Evolutionary conservation across 805 yeast species (phyloP), one percentile per base, ranked within the genome.

Genomic region (Nakazawaea populi): DNA sequence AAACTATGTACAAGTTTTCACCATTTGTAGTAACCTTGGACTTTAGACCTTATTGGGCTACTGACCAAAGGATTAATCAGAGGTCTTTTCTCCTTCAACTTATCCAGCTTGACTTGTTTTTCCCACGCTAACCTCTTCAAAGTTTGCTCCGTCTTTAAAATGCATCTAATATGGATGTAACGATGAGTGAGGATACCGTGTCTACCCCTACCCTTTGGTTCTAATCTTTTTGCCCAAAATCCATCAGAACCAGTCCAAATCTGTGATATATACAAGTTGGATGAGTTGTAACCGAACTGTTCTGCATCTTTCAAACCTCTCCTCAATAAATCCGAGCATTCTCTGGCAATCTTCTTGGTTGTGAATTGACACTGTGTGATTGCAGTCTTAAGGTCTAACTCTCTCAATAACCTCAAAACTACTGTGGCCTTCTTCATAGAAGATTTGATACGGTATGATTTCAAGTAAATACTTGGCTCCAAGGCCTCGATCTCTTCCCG

Each of bases 211-310:
- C 94, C 96, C 71, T 89, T 90, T 63, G 77, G 75, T 59, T 92
- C 97, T 8, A 82, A 67, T 65, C 94, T 78, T 65, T 80, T 84
- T 31, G 63, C 60, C 83, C 86, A 82, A 47, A 69, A 62, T 24
- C 96, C 96, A 66, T 92, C 98, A 52, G 90, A 83, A 41, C 97
- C 97, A 30, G 83, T 83, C 97, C 97, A 92, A 53, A 90, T 80
- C 61, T 87, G 87, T 42, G 84, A 80, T 51, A 92, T 77, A 60
- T 85, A 88, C 42, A 90, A 65, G 38, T 77, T 77, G 53, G 84
- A 78, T 28, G 81, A 77, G 54, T 83, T 68, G 54, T 86, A 67
- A 3, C 83, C 82, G 56, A 85, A 66, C 39, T 70, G 71, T 52
- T 77, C 71, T 27, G 91, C 89, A 60, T 88, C 89, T 44, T 79